These are phyloP conservation scores for Cryptococcus floricola DNA, from an alignment of 1,284 basidiomycete genomes.

Conservation along the genomic window DNA sequence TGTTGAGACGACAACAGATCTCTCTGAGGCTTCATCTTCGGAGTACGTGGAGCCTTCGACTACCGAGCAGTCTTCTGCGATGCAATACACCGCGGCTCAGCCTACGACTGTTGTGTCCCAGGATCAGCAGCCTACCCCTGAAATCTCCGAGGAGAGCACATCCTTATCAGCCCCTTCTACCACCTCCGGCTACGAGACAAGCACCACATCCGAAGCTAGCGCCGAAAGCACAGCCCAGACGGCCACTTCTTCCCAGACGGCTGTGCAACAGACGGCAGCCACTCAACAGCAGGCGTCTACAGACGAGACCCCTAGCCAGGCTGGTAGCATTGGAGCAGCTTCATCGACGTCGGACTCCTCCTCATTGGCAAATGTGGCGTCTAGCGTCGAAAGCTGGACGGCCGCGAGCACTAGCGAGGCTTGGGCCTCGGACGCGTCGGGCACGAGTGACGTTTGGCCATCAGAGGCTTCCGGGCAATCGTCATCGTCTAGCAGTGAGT, in stretches of 20 bases:
- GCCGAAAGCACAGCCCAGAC: background rate
- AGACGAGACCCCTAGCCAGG: background rate
- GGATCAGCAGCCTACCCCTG: background rate
- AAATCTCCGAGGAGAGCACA: background rate
- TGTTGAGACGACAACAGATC: too few species aligned
- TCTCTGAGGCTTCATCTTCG: background rate
- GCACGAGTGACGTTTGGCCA: background rate
- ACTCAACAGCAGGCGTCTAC: background rate
- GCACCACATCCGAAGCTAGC: background rate
- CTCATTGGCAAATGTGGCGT: background rate
- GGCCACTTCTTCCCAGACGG: background rate
- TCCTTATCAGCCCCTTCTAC: background rate
- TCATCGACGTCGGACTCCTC: background rate
- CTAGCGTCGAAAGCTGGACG: background rate
- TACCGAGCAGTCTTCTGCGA: background rate
- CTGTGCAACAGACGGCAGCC: background rate
- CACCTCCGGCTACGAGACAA: background rate
- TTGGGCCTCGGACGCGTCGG: background rate
- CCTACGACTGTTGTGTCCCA: background rate
- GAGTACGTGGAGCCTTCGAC: background rate
- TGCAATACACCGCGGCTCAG: background rate
- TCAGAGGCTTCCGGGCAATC: background rate
- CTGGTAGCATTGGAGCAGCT: background rate
- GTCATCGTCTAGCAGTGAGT: background rate
- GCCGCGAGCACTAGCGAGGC: background rate